phyloP scores from a whole-genome alignment of 352 stramenopile species.

The Pythium apleroticum region DNA sequence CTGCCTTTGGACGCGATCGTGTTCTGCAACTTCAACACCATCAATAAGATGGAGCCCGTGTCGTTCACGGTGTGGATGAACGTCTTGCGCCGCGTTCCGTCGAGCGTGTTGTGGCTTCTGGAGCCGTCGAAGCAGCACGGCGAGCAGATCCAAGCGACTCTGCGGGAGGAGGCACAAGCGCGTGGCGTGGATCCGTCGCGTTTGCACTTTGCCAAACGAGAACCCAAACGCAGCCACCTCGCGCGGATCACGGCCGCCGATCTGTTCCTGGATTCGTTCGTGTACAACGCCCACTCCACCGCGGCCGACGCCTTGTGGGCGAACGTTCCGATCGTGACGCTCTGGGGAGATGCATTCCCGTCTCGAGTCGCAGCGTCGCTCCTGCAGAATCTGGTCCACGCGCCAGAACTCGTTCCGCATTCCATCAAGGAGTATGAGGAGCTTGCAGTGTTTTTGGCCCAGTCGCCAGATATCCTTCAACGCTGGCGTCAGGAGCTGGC shows the following conservation, averaged over 20 bases:
- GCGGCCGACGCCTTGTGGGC: constrained; percentile 89
- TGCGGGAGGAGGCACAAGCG: constrained; percentile 58
- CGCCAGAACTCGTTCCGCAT: constrained; percentile 40
- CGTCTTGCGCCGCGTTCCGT: constrained; percentile 82
- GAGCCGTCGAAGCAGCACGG: constrained; percentile 28
- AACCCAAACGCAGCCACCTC: constrained; percentile 77
- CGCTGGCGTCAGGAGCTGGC: constrained; percentile 38
- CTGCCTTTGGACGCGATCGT: constrained; percentile 41
- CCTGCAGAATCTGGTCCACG: constrained; percentile 38
- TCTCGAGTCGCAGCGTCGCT: constrained; percentile 70
- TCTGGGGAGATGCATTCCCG: constrained; percentile 74
- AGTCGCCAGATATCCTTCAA: constrained; percentile 17
- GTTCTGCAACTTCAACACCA: constrained; percentile 93
- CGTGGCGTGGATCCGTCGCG: constrained; percentile 60
- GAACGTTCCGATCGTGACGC: constrained; percentile 88
- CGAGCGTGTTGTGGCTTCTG: constrained; percentile 89
- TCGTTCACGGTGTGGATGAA: constrained; percentile 90
- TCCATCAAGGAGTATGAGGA: constrained; percentile 73
- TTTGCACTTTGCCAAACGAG: constrained; percentile 68
- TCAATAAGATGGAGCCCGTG: constrained; percentile 93
- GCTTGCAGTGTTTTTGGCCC: constrained; percentile 53
- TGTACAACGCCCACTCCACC: constrained; percentile 96
- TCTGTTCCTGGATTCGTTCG: constrained; percentile 94
- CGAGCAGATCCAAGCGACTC: constrained; percentile 32
- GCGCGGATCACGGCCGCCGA: constrained; percentile 77